These are phyloP conservation scores for Penicillium mononematosum DNA, from an alignment of 495 filamentous ascomycete species.

Conservation along the genomic window DNA sequence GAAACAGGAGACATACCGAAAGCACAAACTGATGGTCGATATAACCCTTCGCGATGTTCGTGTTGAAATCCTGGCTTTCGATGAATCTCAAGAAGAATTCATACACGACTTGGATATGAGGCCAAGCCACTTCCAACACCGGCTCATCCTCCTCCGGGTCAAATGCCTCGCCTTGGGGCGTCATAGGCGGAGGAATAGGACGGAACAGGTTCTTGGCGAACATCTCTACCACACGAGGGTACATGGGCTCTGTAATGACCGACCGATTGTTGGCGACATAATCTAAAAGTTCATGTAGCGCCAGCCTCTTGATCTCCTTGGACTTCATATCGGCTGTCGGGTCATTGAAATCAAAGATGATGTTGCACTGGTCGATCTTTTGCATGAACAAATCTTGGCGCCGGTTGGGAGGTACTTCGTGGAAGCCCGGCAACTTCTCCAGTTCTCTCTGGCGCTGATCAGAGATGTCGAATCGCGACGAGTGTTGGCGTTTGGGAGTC, in stretches of 20 bases:
- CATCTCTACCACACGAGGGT: conserved; percentile 97
- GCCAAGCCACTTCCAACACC: conserved; percentile 97
- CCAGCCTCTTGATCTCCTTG: conserved; percentile 99
- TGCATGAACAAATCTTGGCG: conserved; percentile 99
- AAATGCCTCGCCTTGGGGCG: conserved; percentile 96
- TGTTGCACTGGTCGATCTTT: conserved; percentile 99
- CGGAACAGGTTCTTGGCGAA: conserved; percentile 98
- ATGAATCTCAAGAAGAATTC: conserved; percentile 99
- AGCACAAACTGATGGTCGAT: conserved; percentile 98
- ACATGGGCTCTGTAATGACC: conserved; percentile 99
- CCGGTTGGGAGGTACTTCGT: conserved; percentile 92
- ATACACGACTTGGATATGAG: conserved; percentile 98
- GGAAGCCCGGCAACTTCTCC: conserved; percentile 97
- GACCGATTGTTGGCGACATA: conserved; percentile 98
- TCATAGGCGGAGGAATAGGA: conserved; percentile 94
- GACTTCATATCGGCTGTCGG: conserved; percentile 98
- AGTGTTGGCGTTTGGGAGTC: conserved; percentile 94
- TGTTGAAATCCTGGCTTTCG: conserved; percentile 99
- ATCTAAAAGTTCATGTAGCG: conserved; percentile 93
- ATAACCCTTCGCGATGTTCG: conserved; percentile 98
- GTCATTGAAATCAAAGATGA: conserved; percentile 99
- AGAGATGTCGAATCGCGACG: conserved; percentile 96
- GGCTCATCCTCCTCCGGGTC: conserved; percentile 99
- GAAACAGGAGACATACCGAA: conserved; percentile 53
- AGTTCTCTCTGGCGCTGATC: conserved; percentile 86